Evolutionary conservation across 2,329 filamentous ascomycete genomes (phyloP).

Genomic region (Taxawa tesnikishii): DNA sequence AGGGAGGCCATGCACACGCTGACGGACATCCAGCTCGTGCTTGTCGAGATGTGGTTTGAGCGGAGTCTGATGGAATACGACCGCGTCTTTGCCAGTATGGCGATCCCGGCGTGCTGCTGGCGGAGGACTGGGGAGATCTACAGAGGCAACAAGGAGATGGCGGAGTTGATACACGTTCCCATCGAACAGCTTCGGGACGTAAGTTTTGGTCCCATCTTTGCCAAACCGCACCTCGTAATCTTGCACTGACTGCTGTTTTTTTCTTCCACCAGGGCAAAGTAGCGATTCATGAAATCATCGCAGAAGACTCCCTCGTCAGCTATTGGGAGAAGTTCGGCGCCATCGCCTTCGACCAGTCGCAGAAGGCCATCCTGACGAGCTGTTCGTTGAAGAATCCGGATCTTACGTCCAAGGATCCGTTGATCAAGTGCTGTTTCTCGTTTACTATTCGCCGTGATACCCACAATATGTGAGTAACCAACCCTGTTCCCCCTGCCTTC

Average conservation of each 20-base stretch:
- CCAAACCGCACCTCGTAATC: conserved; percentile 4
- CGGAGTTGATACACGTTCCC: conserved; percentile 83
- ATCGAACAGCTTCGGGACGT: conserved; percentile 87
- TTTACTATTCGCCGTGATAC: conserved; percentile 92
- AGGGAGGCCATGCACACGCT: conserved; percentile 85
- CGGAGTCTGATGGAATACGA: conserved; percentile 95
- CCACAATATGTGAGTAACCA: conserved; percentile 73
- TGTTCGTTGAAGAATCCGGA: conserved; percentile 80
- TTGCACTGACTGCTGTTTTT: no score
- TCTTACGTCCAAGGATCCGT: conserved; percentile 50
- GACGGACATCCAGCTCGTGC: conserved; percentile 86
- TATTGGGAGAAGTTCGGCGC: conserved; percentile 99
- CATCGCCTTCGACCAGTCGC: conserved; percentile 86
- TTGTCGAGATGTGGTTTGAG: conserved; percentile 99
- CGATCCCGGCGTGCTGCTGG: conserved; percentile 96
- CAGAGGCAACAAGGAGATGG: conserved; percentile 96
- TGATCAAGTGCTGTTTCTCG: conserved; percentile 90
- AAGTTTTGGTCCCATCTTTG: conserved; percentile 27
- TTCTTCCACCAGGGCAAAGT: conserved; percentile 62
- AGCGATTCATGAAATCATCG: conserved; percentile 88
- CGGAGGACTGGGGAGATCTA: conserved; percentile 94
- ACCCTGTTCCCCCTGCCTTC: background rate
- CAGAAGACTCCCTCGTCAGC: conserved; percentile 85
- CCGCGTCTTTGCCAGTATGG: conserved; percentile 97
- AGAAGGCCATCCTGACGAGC: conserved; percentile 90